Conservation (phyloP, 2,329 filamentous ascomycete species). For the Fusarium aywerte region DNA sequence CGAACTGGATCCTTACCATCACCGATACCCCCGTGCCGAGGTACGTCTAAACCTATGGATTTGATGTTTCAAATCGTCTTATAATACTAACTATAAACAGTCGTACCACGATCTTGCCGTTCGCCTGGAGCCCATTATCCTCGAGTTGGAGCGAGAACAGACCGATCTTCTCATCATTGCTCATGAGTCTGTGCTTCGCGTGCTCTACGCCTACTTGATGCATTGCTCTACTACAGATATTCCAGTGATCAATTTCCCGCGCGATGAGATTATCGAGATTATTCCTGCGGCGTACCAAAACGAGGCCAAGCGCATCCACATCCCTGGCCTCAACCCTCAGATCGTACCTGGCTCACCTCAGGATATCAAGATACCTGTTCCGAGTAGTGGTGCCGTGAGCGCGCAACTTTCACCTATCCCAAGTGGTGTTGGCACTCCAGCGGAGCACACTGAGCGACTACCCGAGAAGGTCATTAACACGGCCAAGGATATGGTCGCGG, state of each 20-base stretch:
- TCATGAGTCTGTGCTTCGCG: slow-evolving; percentile 95
- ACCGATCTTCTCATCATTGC: slow-evolving; percentile 98
- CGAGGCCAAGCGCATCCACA: slow-evolving; percentile 88
- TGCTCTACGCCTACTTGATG: slow-evolving; percentile 98
- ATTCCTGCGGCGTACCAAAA: slow-evolving; percentile 98
- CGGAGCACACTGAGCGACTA: slow-evolving; percentile 57
- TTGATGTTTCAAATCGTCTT: background rate
- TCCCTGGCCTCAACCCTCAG: slow-evolving; percentile 72
- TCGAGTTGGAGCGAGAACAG: slow-evolving; percentile 95
- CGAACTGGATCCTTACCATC: slow-evolving; percentile 94
- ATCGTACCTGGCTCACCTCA: slow-evolving; percentile 83
- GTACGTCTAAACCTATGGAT: slow-evolving; percentile 57
- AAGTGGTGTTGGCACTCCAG: slow-evolving; percentile 58
- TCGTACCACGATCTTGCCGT: slow-evolving; percentile 99
- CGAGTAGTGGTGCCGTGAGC: slow-evolving; percentile 53
- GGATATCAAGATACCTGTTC: slow-evolving; percentile 81
- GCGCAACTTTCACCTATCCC: slow-evolving; percentile 60
- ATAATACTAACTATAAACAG: slow-evolving; percentile 56
- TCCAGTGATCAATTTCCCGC: slow-evolving; percentile 89
- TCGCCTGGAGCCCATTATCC: slow-evolving; percentile 94
- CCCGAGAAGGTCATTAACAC: slow-evolving; percentile 63
- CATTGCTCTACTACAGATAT: slow-evolving; percentile 97
- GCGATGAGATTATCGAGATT: slow-evolving; percentile 98
- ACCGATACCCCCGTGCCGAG: slow-evolving; percentile 94
- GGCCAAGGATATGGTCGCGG: slow-evolving; percentile 61